A percentile compares a stretch with the other conserved stretches of the same genome.
Conservation (phyloP, 2,329 filamentous ascomycete species). For the Aureobasidium sp. region DNA sequence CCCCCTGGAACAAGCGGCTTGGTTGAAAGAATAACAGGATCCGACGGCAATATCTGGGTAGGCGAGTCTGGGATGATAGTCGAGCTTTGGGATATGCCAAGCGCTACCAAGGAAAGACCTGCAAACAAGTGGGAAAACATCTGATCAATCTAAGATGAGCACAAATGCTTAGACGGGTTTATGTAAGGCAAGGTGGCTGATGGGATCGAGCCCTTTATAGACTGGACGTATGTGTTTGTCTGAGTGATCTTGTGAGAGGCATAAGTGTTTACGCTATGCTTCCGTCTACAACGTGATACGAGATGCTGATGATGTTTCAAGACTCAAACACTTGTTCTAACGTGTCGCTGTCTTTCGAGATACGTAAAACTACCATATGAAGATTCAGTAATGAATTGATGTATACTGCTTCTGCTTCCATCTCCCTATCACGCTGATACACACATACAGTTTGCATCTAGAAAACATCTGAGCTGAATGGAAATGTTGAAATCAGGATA, state of each 20-base stretch:
- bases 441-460: not conserved
- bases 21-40: not conserved
- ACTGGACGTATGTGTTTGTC: not conserved
- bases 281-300: not conserved
- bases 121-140: not conserved
- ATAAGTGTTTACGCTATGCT: not conserved
- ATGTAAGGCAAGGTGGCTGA: not conserved
- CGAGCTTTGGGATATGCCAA: not conserved
- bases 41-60: not conserved
- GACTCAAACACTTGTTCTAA: not conserved
- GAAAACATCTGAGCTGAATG: not conserved
- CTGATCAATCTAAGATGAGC: slow-evolving; percentile 1
- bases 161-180: not conserved
- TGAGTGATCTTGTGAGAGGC: not conserved
- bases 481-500: not conserved
- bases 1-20: not conserved
- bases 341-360: not conserved
- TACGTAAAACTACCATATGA: not conserved
- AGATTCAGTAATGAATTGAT: not conserved
- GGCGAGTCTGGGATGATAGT: not conserved
- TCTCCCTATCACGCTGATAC: not conserved
- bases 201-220: slow-evolving; percentile 4
- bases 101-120: not conserved
- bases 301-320: not conserved
- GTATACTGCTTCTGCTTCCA: not conserved